A percentile compares a stretch with the other conserved stretches of the same genome.
Evolutionary conservation across 129 eudicot species (phyloP).

Genomic region (Pseudognaphalium luteoalbum): DNA sequence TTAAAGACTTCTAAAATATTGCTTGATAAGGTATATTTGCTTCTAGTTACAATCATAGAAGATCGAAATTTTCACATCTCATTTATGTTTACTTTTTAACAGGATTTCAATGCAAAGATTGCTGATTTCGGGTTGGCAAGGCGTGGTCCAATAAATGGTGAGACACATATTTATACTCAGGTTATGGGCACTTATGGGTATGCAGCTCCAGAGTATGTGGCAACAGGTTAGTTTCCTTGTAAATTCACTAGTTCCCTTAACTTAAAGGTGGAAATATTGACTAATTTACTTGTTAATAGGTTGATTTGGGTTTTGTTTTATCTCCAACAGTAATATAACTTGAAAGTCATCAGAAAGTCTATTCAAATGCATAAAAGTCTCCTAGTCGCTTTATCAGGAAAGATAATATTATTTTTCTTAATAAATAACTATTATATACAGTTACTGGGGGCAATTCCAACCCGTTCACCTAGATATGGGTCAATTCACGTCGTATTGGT

Average conservation of each 20-base stretch:
- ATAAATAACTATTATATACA: no score
- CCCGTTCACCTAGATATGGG: no score
- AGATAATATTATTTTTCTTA: no score
- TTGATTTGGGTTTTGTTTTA: no score
- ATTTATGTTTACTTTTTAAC: not conserved
- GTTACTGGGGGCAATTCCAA: no score
- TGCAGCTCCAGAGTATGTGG: conserved; percentile 46
- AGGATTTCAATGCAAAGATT: conserved; percentile 45
- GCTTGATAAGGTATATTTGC: conserved; percentile 33
- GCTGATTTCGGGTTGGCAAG: conserved; percentile 42
- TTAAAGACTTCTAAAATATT: conserved; percentile 44
- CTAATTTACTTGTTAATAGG: no score
- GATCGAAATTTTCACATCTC: not conserved
- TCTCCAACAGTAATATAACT: no score
- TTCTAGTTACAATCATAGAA: not conserved
- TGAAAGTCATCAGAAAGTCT: not conserved
- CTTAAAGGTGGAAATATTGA: no score
- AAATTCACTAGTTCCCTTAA: no score
- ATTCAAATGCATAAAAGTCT: not conserved
- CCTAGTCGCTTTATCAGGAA: no score
- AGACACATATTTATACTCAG: conserved; percentile 34
- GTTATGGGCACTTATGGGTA: conserved; percentile 42
- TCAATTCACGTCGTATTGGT: no score
- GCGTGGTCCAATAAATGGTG: conserved; percentile 27
- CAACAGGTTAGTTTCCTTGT: conserved; percentile 27